Base-by-base conservation (phyloP, 2,329 filamentous ascomycete species). In the Aspergillus aculeatus region DNA sequence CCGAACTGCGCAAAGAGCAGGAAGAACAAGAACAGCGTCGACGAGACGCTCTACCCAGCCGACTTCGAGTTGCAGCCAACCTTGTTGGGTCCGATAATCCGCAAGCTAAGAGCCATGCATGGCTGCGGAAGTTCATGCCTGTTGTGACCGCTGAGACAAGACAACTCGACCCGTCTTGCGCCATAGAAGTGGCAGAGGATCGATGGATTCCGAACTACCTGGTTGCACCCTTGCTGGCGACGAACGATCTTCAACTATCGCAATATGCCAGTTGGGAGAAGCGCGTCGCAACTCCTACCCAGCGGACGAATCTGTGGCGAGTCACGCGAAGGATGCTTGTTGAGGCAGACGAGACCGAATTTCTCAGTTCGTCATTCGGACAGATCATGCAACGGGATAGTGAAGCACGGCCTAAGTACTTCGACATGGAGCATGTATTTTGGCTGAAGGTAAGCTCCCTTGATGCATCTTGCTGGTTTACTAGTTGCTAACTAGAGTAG, bases 131-230 rank as follows among this genome's bases (percentile, higher is more conserved):
- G 52, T 81, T 81, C 64, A 73, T 80, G 66, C 80, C 80, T 23
- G 65, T 82, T 21, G 76, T 77, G 35, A 80, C 77, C 21, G 80
- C 76, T 9, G 71, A 72, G 47, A 80, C 77, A 7, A 65, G 68
- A 35, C 76, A 81, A 59, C 71, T 82, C 10, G 76, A 81, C 56
- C 71, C 74, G 14, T 61, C 62, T 24, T 79, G 75, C 66, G 66
- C 67, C 19, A 55, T 60, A 19, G 73, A 77, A 32, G 56, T 74
- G 38, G 75, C 73, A 16, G 71, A 77, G 26, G 80, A 82, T 59
- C 72, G 73, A 65, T 82, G 80, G 80, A 73, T 82, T 62, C 76
- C 78, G 23, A 82, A 82, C 58, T 80, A 80, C 63, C 71, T 81
- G 63, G 77, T 80, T 64, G 80, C 80, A 31, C 78, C 78, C 47